Base-by-base conservation (phyloP, 2,329 filamentous ascomycete species). In the Grosmannia serpens region DNA sequence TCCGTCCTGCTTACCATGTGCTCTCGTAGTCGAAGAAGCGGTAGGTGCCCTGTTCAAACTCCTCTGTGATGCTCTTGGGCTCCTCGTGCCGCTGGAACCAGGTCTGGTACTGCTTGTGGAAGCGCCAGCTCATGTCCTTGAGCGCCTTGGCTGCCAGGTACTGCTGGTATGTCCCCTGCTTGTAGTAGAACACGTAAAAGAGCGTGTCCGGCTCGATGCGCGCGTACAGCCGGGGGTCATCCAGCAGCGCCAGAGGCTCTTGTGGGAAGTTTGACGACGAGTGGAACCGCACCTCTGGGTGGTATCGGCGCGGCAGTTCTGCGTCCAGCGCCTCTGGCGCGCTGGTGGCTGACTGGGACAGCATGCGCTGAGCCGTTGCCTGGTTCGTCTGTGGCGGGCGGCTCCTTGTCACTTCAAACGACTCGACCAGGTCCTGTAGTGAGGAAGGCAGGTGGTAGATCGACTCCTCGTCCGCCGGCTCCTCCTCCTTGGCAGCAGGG, bases 71-170 rank as follows among this genome's bases (percentile, higher is more conserved):
- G 66, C 86, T 91, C 78, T 99, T 99, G 22, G 94, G 94, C 76
- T 99, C 94, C 70, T 99, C 94, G 65, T 99, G 94, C 56, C 94
- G 83, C 73, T 99, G 94, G 69, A 99, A 99, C 94, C 94, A 99
- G 1, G 94, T 99, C 73, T 96, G 94, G 70, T 99, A 99, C 72
- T 97, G 94, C 78, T 99, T 99, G 75, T 99, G 94, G 71, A 99
- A 99, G 59, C 94, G 83, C 94, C 94, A 99, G 73, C 91, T 96
- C 73, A 99, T 94, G 64, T 92, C 89, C 75, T 99, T 99, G 56
- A 99, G 77, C n/a, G 94, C 90, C 73, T 95, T 96, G 17, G 94
- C 94, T 1, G 94, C 91, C 60, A 97, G 80, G 69, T 91, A 96
- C 70, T 99, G 94, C 71, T 97, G 91, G 66, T 95, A 91, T 1